Percentiles rank a stretch among this genome's conserved stretches.
These are phyloP conservation scores for Apiotrichum porosum DNA, from an alignment of 1,284 basidiomycete species.

Conservation along the genomic window DNA sequence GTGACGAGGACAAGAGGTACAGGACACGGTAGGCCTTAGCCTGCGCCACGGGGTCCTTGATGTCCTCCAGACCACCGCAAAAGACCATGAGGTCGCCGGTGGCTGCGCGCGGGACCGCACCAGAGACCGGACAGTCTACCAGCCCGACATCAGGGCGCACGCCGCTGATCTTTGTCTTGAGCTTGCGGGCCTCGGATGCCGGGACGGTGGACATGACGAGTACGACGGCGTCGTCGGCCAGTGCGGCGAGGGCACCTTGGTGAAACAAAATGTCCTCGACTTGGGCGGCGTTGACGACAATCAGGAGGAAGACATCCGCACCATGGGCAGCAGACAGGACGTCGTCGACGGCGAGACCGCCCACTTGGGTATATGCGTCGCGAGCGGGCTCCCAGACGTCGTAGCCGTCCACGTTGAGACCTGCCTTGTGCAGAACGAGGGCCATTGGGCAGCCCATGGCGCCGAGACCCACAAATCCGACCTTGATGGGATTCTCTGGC, in stretches of 20 bases:
- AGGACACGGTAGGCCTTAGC: slow-evolving; percentile 21
- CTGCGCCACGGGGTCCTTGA: neutral
- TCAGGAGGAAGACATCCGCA: slow-evolving; percentile 21
- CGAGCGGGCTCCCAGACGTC: slow-evolving; percentile 15
- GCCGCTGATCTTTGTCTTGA: slow-evolving; percentile 10
- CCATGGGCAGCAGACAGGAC: slow-evolving; percentile 9
- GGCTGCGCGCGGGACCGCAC: slow-evolving; percentile 31
- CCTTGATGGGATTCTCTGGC: slow-evolving; percentile 5
- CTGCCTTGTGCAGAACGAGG: slow-evolving; percentile 9
- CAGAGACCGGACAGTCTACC: slow-evolving; percentile 38
- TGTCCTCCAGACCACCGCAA: slow-evolving; percentile 20
- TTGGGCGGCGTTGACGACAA: slow-evolving; percentile 24
- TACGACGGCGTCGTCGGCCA: slow-evolving; percentile 23
- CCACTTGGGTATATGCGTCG: slow-evolving; percentile 2
- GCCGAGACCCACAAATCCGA: slow-evolving; percentile 19
- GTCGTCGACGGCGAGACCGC: slow-evolving; percentile 11
- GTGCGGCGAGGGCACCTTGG: slow-evolving; percentile 4
- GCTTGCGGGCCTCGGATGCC: slow-evolving; percentile 15
- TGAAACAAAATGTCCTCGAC: slow-evolving; percentile 21
- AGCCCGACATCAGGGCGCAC: slow-evolving; percentile 24
- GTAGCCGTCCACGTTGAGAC: slow-evolving; percentile 17
- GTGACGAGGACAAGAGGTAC: slow-evolving; percentile 13
- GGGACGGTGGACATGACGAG: slow-evolving; percentile 35
- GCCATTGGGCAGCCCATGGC: slow-evolving; percentile 21
- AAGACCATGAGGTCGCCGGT: slow-evolving; percentile 36